phyloP scores from a whole-genome alignment of 768 basidiomycete genomes.

The Favolaschia claudopus region DNA sequence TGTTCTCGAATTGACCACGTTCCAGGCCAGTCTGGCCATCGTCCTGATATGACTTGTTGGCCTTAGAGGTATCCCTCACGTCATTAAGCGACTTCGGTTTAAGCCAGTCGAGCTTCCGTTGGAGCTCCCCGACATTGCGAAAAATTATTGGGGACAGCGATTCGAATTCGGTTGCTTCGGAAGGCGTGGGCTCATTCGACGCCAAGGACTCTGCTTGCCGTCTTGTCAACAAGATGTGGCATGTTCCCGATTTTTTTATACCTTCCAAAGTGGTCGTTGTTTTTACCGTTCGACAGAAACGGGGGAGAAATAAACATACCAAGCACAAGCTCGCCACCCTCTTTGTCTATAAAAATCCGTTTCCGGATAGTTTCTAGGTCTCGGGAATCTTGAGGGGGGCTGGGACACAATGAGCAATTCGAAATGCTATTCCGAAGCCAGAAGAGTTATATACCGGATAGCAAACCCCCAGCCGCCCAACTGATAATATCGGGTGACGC shows the following conservation, averaged over 20 bases:
- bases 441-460: neutral
- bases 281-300: neutral
- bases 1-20: slow-evolving; percentile 20
- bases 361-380: too few relatives aligned
- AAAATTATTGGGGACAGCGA: slow-evolving; percentile 25
- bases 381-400: too few relatives aligned
- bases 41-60: slow-evolving; percentile 14
- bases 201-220: neutral
- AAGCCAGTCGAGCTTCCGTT: slow-evolving; percentile 8
- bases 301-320: neutral
- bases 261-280: too few relatives aligned
- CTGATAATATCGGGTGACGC: slow-evolving; percentile 16
- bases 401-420: neutral
- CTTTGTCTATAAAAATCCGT: too few relatives aligned
- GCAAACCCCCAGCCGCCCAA: slow-evolving; percentile 21
- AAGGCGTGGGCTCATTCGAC: neutral
- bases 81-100: neutral
- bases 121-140: neutral
- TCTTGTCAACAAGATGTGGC: slow-evolving; percentile 9
- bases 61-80: slow-evolving; percentile 3
- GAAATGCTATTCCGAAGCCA: neutral
- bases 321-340: slow-evolving; percentile 5
- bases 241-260: slow-evolving; percentile 17
- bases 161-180: slow-evolving; percentile 3
- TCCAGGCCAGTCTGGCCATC: neutral